These are phyloP conservation scores for Penicillium macrosclerotiorum DNA, from an alignment of 495 filamentous ascomycete species.

Conservation along the genomic window DNA sequence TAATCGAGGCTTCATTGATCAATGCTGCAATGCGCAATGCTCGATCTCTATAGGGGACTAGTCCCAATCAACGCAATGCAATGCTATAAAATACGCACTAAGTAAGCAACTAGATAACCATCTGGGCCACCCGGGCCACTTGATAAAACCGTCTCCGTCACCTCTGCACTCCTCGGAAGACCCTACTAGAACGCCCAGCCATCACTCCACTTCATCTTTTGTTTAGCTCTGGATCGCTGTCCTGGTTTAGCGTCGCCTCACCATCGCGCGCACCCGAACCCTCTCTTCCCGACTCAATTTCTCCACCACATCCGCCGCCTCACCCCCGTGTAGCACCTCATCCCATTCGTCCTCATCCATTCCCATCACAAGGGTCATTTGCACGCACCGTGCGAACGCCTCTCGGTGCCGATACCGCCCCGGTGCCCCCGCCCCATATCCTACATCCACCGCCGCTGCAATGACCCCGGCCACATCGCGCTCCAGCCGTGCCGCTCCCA, in stretches of 20 bases:
- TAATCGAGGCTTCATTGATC: too few species aligned
- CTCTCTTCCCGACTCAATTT: slow-evolving; percentile 62
- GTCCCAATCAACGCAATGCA: too few species aligned
- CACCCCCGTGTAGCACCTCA: slow-evolving; percentile 53
- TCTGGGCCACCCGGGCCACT: too few species aligned
- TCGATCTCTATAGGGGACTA: too few species aligned
- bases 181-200: too few species aligned
- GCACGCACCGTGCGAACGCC: slow-evolving; percentile 71
- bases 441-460: slow-evolving; percentile 68
- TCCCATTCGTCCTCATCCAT: slow-evolving; percentile 99
- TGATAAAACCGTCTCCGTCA: too few species aligned
- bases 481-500: slow-evolving; percentile 86
- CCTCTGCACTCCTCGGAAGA: too few species aligned
- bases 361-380: slow-evolving; percentile 86
- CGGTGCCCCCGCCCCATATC: slow-evolving; percentile 33
- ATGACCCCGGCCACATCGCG: slow-evolving; percentile 82
- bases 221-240: too few species aligned
- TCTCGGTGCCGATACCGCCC: slow-evolving; percentile 73
- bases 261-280: slow-evolving; percentile 59
- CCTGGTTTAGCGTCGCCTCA: slow-evolving; percentile 31
- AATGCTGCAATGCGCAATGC: too few species aligned
- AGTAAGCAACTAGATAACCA: too few species aligned
- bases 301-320: slow-evolving; percentile 42
- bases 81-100: too few species aligned
- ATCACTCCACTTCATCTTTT: too few species aligned